Base-by-base conservation (phyloP, 2,329 filamentous ascomycete species). In the Incumbomyces lentus region DNA sequence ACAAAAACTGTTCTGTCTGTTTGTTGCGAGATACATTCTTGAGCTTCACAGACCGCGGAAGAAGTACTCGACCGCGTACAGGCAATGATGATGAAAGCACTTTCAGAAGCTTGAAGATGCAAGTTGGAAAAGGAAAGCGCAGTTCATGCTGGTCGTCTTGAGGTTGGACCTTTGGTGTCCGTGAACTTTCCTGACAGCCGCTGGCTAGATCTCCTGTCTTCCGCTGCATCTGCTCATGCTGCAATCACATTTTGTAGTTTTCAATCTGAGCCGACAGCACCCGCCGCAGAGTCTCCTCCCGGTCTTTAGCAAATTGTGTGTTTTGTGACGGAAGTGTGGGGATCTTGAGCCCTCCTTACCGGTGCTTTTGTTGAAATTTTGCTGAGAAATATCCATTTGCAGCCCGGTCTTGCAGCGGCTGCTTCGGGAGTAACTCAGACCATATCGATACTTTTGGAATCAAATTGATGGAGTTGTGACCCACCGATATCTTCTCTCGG, bases 21-120 rank as follows among this genome's bases (percentile, higher is more conserved):
- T 26, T 26, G 22, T 26, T 26, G 22, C 22, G 22, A 26, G 22
- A 26, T 8, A 26, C 8, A 26, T 26, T 26, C 22, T 26, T 26
- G 4, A 26, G 22, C 22, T 26, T 4, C 22, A 26, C 8, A 4
- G 8, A 8, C 22, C 2, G 3, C 33, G 29, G 17, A 36, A 44
- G 18, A 44, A n/a, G 31, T 14, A 6, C 16, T 31, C 26, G n/a
- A 16, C 29, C 33, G 38, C 19, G 34, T 17, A 38, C 42, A 13
- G 42, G 42, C 42, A 37, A 18, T 45, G 42, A 45, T 45, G 42
- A 45, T 18, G 16, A 31, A 45, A 45, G 42, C 42, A 45, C 42
- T 22, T 31, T 16, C 18, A 37, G 42, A 45, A 37, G 42, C 42
- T 36, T 30, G 31, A 14, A 17, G 38, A 7, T 37, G 42, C 34